Evolutionary conservation across 192 early-diverging fungal genomes (phyloP), one percentile per base, ranked within the genome.

Genomic region (Coemansia sp.): DNA sequence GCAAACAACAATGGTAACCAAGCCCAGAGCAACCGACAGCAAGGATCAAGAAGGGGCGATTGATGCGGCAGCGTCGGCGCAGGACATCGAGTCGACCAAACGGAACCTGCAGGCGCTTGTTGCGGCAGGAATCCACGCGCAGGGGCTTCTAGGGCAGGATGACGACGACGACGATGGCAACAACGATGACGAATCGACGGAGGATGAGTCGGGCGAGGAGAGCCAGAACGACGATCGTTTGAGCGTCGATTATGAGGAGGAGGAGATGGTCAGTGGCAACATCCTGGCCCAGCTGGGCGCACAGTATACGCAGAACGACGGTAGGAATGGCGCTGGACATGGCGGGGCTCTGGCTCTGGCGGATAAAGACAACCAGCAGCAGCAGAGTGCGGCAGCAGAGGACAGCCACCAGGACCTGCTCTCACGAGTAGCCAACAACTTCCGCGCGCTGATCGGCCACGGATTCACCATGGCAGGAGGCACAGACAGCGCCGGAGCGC

Each of bases 11-110:
- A 54, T 54, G 51, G 51, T 54, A 26, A 54, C 21, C 51, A 54
- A 54, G 26, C 8, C 51, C 12, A 15, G 18, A 7, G 51, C 51
- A 26, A 22, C 19, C 5, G 51, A 10, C 13, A 54, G 22, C 9
- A 26, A 18, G 16, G 13, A 18, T 15, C n/a, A 6, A 22, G 6
- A 54, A 4, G 51, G 51, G 26, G 18, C 51, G 8, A 57, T 7
- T 41, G 63, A 49, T 10, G 54, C 41, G 43, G 11, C 61, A 18
- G 13, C 48, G 40, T 26, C 57, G 4, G 55, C 66, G 4, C 62
- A 69, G 41, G 80, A 82, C 15, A 67, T 82, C 19, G 80, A 82
- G 68, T 67, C 80, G 45, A 68, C 80, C 46, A 82, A 82, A 66
- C 63, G 75, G 41, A 82, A 71, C 43, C 56, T 82, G 58, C 75